These are phyloP conservation scores for Paramecium primaurelia DNA, from an alignment of 73 alveolate species.

Conservation along the genomic window DNA sequence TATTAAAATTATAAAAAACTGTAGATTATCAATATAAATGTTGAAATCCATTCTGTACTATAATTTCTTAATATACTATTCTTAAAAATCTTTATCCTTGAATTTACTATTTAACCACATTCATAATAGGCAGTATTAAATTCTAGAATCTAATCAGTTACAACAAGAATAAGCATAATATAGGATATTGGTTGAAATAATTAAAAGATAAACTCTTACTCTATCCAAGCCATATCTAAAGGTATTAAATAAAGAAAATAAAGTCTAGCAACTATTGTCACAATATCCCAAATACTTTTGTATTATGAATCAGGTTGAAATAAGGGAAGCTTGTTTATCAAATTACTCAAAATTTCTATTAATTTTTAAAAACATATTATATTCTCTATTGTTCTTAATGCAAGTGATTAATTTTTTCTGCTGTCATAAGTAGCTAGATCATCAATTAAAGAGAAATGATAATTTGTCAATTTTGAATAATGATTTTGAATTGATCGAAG, in stretches of 20 bases:
- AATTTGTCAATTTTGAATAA: neutral
- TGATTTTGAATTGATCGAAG: neutral
- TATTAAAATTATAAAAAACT: neutral
- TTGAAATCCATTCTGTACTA: conserved; percentile 29
- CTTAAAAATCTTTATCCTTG: neutral
- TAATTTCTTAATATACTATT: neutral
- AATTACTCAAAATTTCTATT: neutral
- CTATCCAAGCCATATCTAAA: conserved; percentile 1
- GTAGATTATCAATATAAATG: neutral
- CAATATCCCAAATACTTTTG: conserved; percentile 20
- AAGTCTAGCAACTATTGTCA: neutral
- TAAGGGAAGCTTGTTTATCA: neutral
- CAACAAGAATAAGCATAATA: neutral
- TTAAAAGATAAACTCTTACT: neutral
- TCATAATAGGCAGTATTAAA: conserved; percentile 19
- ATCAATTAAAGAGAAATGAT: neutral
- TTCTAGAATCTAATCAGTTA: neutral
- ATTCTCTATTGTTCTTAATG: neutral
- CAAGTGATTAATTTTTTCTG: neutral
- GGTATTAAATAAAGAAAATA: conserved; percentile 22
- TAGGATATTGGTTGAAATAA: neutral
- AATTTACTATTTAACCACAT: neutral
- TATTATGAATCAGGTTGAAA: neutral
- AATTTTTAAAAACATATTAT: neutral
- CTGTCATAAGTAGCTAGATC: neutral